Base-by-base conservation (phyloP, 352 stramenopile genomes). In the Globisporangium cederbergense region DNA sequence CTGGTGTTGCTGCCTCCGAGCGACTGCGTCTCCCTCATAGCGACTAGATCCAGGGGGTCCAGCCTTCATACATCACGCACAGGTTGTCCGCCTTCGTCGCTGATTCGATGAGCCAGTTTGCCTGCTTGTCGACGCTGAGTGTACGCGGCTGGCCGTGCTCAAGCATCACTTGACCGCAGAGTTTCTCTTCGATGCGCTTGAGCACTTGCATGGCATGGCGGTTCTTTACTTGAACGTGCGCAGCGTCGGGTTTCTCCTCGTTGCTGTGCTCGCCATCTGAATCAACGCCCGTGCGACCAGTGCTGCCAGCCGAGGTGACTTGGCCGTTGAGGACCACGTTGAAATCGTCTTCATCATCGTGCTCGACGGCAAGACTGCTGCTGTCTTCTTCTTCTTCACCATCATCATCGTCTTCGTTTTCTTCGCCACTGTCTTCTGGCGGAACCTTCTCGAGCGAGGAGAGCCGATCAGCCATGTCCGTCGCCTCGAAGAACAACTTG, bases 61-160 rank as follows among this genome's bases (percentile, higher is more conserved):
- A 96, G 22, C 87, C 87, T 79, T 96, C 87, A 64, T 96, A 96
- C 87, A 96, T 96, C 56, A 91, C 76, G 46, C 83, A 93, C 4
- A 96, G 70, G 60, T 96, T 96, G 72, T 96, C 86, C 0, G 75
- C 75, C 38, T 82, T 91, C 0, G 86, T 92, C 9, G 87, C 83
- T 46, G 92, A 77, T 16, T 83, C 71, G 49, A 96, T 93, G 4
- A 96, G 69, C 82, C 81, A 96, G 16, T 76, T 75, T n/a, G 84
- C 78, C 64, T 96, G 87, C 54, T 94, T 74, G 22, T 88, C 76
- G 8, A 93, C 76, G 8, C 77, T 88, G 43, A 95, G 46, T 40
- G 79, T 58, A 3, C 72, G 67, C 6, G 60, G 32, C n/a, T 75
- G 66, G 2, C 62, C 72, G 40, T 59, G 20, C 20, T 89, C 76